Evolutionary conservation across 345 rosid genomes (phyloP).

Genomic region (Sisymbrium irio): DNA sequence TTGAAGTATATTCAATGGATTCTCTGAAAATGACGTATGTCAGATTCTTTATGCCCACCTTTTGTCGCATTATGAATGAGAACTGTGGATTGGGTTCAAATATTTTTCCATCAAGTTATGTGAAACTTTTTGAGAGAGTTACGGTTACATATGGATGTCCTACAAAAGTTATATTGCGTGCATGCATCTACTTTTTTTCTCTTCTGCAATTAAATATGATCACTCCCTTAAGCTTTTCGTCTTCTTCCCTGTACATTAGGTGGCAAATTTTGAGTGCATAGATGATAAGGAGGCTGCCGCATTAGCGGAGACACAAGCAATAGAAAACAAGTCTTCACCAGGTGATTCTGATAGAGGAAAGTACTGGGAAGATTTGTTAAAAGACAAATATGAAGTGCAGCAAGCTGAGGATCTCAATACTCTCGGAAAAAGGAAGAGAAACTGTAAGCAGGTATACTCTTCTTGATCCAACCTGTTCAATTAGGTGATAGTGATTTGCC

Average conservation of each 20-base stretch:
- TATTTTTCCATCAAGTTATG: not conserved
- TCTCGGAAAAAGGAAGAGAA: conserved; percentile 88
- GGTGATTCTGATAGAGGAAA: conserved; percentile 49
- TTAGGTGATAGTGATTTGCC: not conserved
- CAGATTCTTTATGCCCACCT: too few relatives aligned
- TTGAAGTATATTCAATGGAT: not conserved
- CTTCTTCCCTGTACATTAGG: conserved; percentile 33
- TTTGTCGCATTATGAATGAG: not conserved
- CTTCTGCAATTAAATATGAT: not conserved
- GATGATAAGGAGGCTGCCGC: conserved; percentile 65
- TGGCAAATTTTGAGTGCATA: conserved; percentile 77
- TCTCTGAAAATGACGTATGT: not conserved
- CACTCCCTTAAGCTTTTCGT: not conserved
- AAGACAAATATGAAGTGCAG: conserved; percentile 59
- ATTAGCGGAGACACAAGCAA: conserved; percentile 44
- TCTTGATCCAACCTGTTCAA: conserved; percentile 2
- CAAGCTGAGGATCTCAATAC: conserved; percentile 65
- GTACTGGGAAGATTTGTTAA: conserved; percentile 74
- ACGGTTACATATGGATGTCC: not conserved
- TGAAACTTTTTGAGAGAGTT: not conserved
- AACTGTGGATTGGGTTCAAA: not conserved
- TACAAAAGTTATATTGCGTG: not conserved
- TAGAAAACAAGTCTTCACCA: conserved; percentile 41
- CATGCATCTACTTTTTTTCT: not conserved
- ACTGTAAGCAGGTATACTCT: conserved; percentile 62